phyloP scores from a whole-genome alignment of 177 flowering plant genomes.

The Vitis hybrid region DNA sequence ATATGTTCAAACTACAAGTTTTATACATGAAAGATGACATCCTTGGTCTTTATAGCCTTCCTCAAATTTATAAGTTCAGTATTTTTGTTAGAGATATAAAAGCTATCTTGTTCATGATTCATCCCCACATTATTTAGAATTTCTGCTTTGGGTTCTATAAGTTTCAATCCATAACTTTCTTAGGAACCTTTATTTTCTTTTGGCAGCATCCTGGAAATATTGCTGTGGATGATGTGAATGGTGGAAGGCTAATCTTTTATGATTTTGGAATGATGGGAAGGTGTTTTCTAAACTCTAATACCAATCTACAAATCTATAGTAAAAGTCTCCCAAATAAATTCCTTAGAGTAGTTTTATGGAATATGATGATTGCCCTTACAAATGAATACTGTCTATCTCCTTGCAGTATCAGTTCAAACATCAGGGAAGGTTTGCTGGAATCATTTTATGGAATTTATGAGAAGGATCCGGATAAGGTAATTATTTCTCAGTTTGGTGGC shows the following conservation, averaged over 20 bases:
- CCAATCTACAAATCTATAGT: neutral
- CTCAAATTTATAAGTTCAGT: neutral
- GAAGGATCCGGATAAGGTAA: conserved; percentile 90
- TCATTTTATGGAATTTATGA: conserved; percentile 91
- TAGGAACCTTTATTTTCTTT: neutral
- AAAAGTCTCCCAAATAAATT: neutral
- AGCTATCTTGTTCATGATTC: neutral
- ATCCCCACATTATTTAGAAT: neutral
- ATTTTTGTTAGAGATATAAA: neutral
- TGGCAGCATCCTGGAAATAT: conserved; percentile 98
- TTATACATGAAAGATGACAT: neutral
- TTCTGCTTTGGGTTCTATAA: neutral
- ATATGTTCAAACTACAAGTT: neutral
- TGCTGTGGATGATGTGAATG: conserved; percentile 98
- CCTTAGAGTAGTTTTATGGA: neutral
- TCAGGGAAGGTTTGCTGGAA: conserved; percentile 92
- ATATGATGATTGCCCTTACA: neutral
- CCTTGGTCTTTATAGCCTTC: neutral
- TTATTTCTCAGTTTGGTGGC: neutral
- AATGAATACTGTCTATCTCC: conserved; percentile 11
- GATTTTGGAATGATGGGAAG: conserved; percentile 99
- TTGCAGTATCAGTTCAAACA: conserved; percentile 90
- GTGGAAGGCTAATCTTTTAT: conserved; percentile 94
- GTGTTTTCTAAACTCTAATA: conserved; percentile 31
- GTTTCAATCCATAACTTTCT: neutral